Conservation (phyloP, 2,329 filamentous ascomycete genomes). For the Calonectria fujianensis region DNA sequence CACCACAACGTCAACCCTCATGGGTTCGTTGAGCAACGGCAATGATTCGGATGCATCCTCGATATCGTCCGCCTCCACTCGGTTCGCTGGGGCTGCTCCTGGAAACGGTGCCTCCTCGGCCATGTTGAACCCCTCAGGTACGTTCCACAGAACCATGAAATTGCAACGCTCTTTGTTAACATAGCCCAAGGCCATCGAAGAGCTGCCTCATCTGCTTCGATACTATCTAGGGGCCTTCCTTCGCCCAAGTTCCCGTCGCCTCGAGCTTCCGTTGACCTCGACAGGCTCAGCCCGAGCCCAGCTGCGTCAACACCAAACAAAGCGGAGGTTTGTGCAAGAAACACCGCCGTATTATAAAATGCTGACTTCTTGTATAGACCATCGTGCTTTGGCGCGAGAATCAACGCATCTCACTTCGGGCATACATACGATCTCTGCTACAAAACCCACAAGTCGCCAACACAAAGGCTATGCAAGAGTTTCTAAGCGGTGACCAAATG, state of each 20-base stretch:
- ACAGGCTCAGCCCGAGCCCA: constrained; percentile 57
- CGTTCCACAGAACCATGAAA: neutral
- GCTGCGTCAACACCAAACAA: constrained; percentile 47
- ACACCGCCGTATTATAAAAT: neutral
- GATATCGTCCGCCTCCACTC: constrained; percentile 86
- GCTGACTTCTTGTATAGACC: constrained; percentile 62
- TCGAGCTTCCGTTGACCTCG: constrained; percentile 58
- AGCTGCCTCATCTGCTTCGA: constrained; percentile 55
- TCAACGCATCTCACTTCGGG: constrained; percentile 92
- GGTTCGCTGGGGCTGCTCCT: constrained; percentile 67
- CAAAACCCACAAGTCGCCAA: constrained; percentile 89
- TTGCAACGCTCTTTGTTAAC: constrained; percentile 35
- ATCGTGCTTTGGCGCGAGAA: constrained; percentile 87
- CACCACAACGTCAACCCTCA: constrained; percentile 77
- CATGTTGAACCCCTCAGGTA: constrained; percentile 57
- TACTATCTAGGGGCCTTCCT: constrained; percentile 56
- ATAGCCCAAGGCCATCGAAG: constrained; percentile 50
- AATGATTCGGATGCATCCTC: constrained; percentile 86
- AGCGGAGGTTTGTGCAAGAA: constrained; percentile 52
- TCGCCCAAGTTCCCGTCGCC: constrained; percentile 56
- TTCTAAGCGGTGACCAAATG: constrained; percentile 84
- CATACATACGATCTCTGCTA: constrained; percentile 90
- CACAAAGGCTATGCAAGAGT: constrained; percentile 89
- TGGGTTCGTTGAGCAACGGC: constrained; percentile 72
- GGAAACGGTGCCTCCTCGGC: constrained; percentile 48